phyloP scores from a whole-genome alignment of 83 land plant genomes.

The Isoetes engelmannii region DNA sequence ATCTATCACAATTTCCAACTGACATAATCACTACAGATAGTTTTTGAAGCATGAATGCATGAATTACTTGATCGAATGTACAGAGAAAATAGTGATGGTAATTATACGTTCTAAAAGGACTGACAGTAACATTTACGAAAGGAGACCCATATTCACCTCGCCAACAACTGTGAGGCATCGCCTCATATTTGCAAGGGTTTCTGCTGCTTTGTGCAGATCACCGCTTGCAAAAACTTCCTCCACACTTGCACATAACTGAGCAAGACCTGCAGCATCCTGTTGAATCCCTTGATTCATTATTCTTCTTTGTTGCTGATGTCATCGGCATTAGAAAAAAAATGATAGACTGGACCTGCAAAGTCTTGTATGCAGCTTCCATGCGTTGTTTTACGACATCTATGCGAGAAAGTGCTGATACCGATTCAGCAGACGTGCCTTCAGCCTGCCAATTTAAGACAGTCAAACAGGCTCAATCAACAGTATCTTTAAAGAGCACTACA shows the following conservation, averaged over 20 bases:
- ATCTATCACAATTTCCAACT: no score
- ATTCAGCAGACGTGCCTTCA: slow-evolving; percentile 87
- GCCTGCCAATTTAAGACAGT: slow-evolving; percentile 40
- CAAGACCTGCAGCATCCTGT: slow-evolving; percentile 98
- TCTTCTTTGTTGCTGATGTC: neutral
- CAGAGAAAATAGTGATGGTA: no score
- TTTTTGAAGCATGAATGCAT: no score
- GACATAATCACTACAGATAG: no score
- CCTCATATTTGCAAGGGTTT: slow-evolving; percentile 93
- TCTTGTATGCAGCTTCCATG: slow-evolving; percentile 95
- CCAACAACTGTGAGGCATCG: slow-evolving; percentile 97
- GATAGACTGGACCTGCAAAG: slow-evolving; percentile 60
- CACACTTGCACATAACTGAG: slow-evolving; percentile 87
- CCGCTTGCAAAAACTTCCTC: slow-evolving; percentile 97
- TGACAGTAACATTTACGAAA: no score
- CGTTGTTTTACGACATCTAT: slow-evolving; percentile 64
- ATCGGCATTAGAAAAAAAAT: slow-evolving; percentile 5
- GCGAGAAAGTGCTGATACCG: slow-evolving; percentile 80
- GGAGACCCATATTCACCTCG: slow-evolving; percentile 43
- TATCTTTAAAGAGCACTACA: no score
- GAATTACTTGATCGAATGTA: no score
- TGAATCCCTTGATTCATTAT: neutral
- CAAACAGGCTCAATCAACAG: neutral
- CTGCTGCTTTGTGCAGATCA: slow-evolving; percentile 79
- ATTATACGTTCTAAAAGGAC: no score